phyloP scores from a whole-genome alignment of 192 early-diverging fungal species.

The Gorgonomyces haynaldii region DNA sequence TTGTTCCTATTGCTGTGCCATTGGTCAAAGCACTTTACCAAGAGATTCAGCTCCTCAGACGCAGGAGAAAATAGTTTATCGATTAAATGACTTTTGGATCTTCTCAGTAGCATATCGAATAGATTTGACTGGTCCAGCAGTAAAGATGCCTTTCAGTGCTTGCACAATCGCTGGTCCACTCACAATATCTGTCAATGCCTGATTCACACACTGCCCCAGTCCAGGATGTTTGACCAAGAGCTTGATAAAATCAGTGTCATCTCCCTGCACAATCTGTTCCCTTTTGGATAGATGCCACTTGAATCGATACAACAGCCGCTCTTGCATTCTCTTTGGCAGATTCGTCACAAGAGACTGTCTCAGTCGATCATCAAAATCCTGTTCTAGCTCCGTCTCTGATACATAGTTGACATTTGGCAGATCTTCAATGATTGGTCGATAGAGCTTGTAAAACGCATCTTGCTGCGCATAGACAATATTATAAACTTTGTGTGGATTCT shows the following conservation, averaged over 20 bases:
- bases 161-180: conserved; percentile 76
- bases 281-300: conserved; percentile 20
- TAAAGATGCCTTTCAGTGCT: conserved; percentile 81
- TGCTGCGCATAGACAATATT: conserved; percentile 85
- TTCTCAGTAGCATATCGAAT: conserved; percentile 27
- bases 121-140: conserved; percentile 54
- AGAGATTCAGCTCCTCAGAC: no score
- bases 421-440: conserved; percentile 32
- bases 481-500: conserved; percentile 91
- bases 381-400: conserved; percentile 25
- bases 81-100: conserved; percentile 17
- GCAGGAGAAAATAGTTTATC: no score
- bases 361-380: conserved; percentile 17
- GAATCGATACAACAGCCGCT: conserved; percentile 20
- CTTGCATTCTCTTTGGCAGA: conserved; percentile 66
- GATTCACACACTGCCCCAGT: conserved; percentile 25
- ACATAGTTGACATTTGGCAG: conserved; percentile 27
- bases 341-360: conserved; percentile 63
- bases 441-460: conserved; percentile 39
- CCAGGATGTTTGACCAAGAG: conserved; percentile 26
- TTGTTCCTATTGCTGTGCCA: conserved; percentile 7
- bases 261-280: conserved; percentile 25
- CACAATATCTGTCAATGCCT: conserved; percentile 55
- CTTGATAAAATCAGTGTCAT: conserved; percentile 25
- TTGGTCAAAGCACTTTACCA: not conserved